These are phyloP conservation scores for Meyerozyma guilliermondii DNA, from an alignment of 1,139 yeast genomes.

Conservation along the genomic window DNA sequence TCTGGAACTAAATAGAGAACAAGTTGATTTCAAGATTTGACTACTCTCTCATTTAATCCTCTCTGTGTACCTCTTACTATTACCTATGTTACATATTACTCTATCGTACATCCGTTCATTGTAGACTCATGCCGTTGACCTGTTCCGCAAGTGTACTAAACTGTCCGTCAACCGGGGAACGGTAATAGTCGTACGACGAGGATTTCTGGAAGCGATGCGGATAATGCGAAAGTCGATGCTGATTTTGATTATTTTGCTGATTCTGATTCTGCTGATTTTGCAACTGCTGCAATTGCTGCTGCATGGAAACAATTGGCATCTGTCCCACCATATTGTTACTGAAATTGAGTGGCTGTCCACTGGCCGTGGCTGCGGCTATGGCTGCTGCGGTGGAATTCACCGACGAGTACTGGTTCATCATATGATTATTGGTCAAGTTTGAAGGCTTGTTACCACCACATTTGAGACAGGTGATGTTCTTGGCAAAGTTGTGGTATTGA, in stretches of 20 bases:
- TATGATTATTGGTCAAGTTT: conserved; percentile 21
- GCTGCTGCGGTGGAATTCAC: conserved; percentile 48
- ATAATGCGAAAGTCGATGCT: too few species aligned
- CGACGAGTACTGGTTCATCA: conserved; percentile 19
- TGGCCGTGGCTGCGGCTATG: conserved; percentile 50
- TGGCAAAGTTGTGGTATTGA: conserved; percentile 89
- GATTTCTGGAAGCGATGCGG: too few species aligned
- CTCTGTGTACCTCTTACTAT: not conserved
- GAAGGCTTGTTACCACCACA: conserved; percentile 77
- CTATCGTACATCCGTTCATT: not conserved
- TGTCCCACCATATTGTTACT: conserved; percentile 10
- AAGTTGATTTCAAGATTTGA: too few species aligned
- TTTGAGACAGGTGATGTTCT: conserved; percentile 78
- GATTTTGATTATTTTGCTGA: not conserved
- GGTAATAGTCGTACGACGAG: too few species aligned
- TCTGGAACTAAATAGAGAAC: too few species aligned
- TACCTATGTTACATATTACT: not conserved
- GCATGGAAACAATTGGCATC: not conserved
- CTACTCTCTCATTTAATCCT: too few species aligned
- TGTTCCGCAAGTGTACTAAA: not conserved
- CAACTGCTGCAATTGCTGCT: not conserved
- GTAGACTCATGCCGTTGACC: not conserved
- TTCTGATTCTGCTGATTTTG: not conserved
- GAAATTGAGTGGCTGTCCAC: conserved; percentile 43
- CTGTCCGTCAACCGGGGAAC: not conserved